Evolutionary conservation across 345 rosid species (phyloP), one percentile per base, ranked within the genome.

Genomic region (Ceriops zippeliana): DNA sequence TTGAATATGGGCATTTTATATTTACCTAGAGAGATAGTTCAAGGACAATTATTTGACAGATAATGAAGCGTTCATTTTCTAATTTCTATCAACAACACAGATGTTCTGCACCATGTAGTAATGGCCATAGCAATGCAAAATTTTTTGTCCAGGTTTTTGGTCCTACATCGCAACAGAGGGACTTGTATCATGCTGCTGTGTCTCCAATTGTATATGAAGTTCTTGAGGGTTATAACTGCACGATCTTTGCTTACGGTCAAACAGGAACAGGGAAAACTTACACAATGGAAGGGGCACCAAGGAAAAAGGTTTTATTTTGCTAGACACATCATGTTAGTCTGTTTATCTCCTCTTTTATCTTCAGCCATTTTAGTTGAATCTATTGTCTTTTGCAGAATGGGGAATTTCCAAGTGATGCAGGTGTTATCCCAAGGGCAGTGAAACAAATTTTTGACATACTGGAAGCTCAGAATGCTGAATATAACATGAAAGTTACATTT

Each of bases 361-460:
- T 30, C 5, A 6, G 16, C 17, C 28, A 54, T 21, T 10, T 1
- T 22, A 21, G 6, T 54, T 54, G 59, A 21, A 21, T 54, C 15
- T 54, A 24, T 27, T 54, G 28, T 27, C 30, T 42, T 21, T 54
- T 59, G 65, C 30, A 38, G 34, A 58, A 68, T 35, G 72, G 72
- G 27, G 72, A 68, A 59, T 58, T 68, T 58, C 65, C 70, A 13
- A 59, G 35, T 26, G 64, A 68, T 34, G 72, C 63, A 58, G 72
- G 64, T 35, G 64, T 68, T 16, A 68, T 68, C 31, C 72, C 72
- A 4, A 58, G 72, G 58, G 72, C 57, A 5, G 72, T 68, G 13
- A 68, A 59, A 30, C 72, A 68, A 47, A 68, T 68, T 15, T 68
- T 68, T 68, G 64, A 68, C 64, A 68, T 26, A 59, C 57, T 68